Conservation (phyloP, 2,329 filamentous ascomycete genomes). For the Fusarium duplospermum region DNA sequence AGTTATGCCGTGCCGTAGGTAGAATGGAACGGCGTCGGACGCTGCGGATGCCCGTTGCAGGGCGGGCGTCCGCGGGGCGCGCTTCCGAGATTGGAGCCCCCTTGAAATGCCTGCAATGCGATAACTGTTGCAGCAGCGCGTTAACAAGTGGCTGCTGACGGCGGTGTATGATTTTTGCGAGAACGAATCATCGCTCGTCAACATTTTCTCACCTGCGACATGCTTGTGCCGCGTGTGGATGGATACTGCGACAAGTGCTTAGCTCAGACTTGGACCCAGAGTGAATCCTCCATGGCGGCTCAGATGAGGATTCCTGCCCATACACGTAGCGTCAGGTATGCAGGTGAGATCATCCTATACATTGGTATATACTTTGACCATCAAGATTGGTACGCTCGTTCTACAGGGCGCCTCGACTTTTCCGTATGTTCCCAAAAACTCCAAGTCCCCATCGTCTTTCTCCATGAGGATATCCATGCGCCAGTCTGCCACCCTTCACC, state of each 20-base stretch:
- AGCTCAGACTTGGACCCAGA: conserved; percentile 9
- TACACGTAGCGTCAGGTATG: neutral
- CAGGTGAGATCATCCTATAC: neutral
- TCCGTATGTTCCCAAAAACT: conserved; percentile 42
- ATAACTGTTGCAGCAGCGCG: neutral
- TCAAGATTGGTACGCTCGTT: conserved; percentile 35
- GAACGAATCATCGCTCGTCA: neutral
- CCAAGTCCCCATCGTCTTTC: conserved; percentile 30
- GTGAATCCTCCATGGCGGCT: neutral
- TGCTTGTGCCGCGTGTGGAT: neutral
- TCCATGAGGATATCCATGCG: conserved; percentile 32
- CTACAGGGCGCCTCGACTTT: conserved; percentile 42
- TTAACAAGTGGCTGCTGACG: conserved; percentile 11
- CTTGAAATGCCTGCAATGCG: conserved; percentile 7
- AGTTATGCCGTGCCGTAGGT: neutral
- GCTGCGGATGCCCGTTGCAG: conserved; percentile 24
- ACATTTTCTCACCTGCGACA: neutral
- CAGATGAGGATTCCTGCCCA: neutral
- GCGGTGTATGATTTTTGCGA: neutral
- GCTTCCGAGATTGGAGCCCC: conserved; percentile 36
- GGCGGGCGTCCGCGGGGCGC: conserved; percentile 31
- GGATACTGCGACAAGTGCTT: conserved; percentile 3
- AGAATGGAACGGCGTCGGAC: conserved; percentile 6
- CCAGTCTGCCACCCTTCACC: conserved; percentile 34
- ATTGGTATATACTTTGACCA: conserved; percentile 8